Evolutionary conservation across 2,329 filamentous ascomycete species (phyloP).

Genomic region (Diaporthe citriasiana): DNA sequence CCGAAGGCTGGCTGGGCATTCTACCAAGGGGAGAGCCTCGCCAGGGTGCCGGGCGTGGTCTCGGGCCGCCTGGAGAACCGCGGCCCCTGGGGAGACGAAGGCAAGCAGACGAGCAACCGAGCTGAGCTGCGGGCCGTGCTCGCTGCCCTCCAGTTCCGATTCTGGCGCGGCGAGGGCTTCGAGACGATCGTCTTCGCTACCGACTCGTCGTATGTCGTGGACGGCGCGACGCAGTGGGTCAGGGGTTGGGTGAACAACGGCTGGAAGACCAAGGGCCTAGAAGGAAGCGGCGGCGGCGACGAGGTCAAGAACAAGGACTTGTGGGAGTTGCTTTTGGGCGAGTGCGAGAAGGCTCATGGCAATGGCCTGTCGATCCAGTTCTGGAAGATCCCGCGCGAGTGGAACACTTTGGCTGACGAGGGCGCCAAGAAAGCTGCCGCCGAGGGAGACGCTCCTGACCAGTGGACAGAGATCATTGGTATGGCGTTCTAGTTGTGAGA

Average conservation of each 20-base stretch:
- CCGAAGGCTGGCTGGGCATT: slow-evolving; percentile 59
- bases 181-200: slow-evolving; percentile 64
- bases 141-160: slow-evolving; percentile 60
- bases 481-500: neutral
- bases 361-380: neutral
- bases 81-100: slow-evolving; percentile 56
- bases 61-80: slow-evolving; percentile 56
- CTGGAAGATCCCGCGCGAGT: slow-evolving; percentile 13
- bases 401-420: slow-evolving; percentile 1
- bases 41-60: slow-evolving; percentile 28
- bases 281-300: slow-evolving; percentile 40
- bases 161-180: slow-evolving; percentile 60
- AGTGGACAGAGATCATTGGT: too few species aligned
- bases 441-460: neutral
- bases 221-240: slow-evolving; percentile 60
- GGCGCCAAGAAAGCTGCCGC: neutral
- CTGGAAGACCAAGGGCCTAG: slow-evolving; percentile 55
- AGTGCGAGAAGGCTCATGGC: neutral
- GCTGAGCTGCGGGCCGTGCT: slow-evolving; percentile 70
- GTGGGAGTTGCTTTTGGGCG: slow-evolving; percentile 60
- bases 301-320: slow-evolving; percentile 68
- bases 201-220: slow-evolving; percentile 65
- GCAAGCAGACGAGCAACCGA: slow-evolving; percentile 63
- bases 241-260: slow-evolving; percentile 58
- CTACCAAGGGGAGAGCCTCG: neutral